phyloP scores from a whole-genome alignment of 2,329 filamentous ascomycete species.

The Pseudogymnoascus sp. region DNA sequence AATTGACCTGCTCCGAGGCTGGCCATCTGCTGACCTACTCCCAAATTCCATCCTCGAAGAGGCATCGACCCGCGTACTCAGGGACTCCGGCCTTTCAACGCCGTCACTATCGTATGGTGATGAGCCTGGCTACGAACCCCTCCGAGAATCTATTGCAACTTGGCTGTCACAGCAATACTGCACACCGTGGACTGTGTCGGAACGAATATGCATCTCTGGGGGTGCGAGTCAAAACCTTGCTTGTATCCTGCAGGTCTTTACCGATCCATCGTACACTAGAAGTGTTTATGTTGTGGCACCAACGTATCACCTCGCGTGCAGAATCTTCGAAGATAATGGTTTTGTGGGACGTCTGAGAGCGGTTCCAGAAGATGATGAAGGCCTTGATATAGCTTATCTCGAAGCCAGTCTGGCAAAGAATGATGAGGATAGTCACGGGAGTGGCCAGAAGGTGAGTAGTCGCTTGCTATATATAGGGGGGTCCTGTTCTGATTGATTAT shows the following conservation, averaged over 20 bases:
- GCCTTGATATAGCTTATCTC: conserved; percentile 61
- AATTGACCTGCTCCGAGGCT: conserved; percentile 39
- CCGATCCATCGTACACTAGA: conserved; percentile 67
- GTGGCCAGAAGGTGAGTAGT: conserved; percentile 12
- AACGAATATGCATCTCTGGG: conserved; percentile 71
- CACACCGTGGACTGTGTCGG: conserved; percentile 31
- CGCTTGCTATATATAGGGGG: background rate
- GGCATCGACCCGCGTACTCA: conserved; percentile 49
- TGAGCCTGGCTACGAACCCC: conserved; percentile 63
- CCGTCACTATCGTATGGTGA: conserved; percentile 73
- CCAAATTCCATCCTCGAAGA: conserved; percentile 55
- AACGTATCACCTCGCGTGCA: conserved; percentile 74
- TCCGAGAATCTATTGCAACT: conserved; percentile 58
- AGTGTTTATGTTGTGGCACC: conserved; percentile 76
- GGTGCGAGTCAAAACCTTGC: conserved; percentile 80
- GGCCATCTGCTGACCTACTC: conserved; percentile 31
- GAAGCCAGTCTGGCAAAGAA: conserved; percentile 35
- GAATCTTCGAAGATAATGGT: conserved; percentile 77
- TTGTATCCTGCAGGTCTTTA: conserved; percentile 68
- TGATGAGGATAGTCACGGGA: conserved; percentile 21
- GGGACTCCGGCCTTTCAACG: conserved; percentile 48
- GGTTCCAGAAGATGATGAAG: conserved; percentile 70
- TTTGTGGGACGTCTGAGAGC: conserved; percentile 60
- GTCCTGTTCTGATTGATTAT: background rate
- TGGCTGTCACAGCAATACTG: conserved; percentile 49